These are phyloP conservation scores for Naegleria gruberi DNA, from an alignment of 208 protist genomes.

Conservation along the genomic window DNA sequence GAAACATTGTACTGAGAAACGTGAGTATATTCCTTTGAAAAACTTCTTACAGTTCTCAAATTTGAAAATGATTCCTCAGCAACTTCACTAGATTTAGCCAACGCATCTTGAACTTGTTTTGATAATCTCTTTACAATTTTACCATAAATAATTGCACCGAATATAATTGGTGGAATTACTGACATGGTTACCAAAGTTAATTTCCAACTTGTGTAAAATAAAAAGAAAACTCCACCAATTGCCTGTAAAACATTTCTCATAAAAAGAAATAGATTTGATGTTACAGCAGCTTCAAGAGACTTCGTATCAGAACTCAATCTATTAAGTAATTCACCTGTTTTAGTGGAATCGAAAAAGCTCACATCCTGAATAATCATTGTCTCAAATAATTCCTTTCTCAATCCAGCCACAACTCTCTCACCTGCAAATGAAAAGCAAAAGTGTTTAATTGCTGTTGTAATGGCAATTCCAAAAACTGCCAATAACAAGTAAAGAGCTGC, in stretches of 20 bases:
- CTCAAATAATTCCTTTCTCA: neutral
- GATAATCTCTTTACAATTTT: neutral
- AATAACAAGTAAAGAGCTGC: neutral
- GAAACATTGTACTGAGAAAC: conserved; percentile 38
- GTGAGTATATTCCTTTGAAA: conserved; percentile 50
- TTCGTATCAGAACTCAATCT: neutral
- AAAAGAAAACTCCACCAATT: neutral
- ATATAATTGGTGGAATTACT: neutral
- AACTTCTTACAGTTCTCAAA: conserved; percentile 54
- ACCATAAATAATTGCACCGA: neutral
- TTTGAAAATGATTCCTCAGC: conserved; percentile 54
- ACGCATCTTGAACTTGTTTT: conserved; percentile 39
- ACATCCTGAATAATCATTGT: neutral
- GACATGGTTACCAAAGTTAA: neutral
- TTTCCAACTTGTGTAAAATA: neutral
- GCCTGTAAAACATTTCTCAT: neutral
- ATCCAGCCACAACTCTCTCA: neutral
- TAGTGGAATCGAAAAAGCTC: neutral
- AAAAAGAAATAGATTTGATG: neutral
- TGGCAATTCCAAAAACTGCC: neutral
- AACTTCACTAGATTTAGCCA: conserved; percentile 49
- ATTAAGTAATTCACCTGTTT: neutral
- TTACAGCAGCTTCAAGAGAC: neutral
- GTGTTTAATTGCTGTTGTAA: neutral
- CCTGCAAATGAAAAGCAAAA: neutral